Conservation (phyloP, 2,329 filamentous ascomycete genomes). For the Metarhizium robertsii region DNA sequence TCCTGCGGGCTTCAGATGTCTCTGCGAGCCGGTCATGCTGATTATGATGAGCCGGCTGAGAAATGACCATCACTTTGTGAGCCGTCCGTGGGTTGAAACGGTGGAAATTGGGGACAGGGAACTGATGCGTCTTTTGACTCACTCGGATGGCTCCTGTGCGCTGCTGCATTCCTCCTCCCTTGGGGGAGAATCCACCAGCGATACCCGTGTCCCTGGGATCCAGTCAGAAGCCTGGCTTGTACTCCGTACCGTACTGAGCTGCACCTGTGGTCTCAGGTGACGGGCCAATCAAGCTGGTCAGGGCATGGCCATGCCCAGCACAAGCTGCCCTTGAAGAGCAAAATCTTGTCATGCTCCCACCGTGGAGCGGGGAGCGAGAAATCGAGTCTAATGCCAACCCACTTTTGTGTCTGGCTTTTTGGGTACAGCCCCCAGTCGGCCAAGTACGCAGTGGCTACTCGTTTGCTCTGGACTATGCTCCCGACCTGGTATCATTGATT, state of each 20-base stretch:
- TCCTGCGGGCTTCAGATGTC: neutral
- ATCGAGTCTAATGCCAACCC: neutral
- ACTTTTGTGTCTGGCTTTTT: neutral
- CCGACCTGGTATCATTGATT: no score
- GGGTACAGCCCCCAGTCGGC: neutral
- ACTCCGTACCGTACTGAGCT: neutral
- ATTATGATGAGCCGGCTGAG: neutral
- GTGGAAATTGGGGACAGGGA: slow-evolving; percentile 9
- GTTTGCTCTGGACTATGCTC: neutral
- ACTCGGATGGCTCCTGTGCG: neutral
- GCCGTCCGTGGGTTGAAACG: slow-evolving; percentile 6
- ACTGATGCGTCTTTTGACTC: slow-evolving; percentile 4
- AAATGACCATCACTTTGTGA: neutral
- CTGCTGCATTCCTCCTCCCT: slow-evolving; percentile 8
- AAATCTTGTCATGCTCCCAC: neutral
- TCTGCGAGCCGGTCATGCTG: neutral
- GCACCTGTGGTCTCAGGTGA: neutral
- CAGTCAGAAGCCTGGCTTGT: neutral
- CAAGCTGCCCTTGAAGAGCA: neutral
- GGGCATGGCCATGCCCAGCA: neutral
- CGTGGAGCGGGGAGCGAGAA: neutral
- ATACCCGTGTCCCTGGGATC: neutral
- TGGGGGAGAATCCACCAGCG: neutral
- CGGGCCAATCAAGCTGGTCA: neutral
- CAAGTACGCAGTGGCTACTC: neutral